These are phyloP conservation scores for Colletotrichum gloeosporioides DNA, from an alignment of 2,329 filamentous ascomycete species.

Conservation along the genomic window DNA sequence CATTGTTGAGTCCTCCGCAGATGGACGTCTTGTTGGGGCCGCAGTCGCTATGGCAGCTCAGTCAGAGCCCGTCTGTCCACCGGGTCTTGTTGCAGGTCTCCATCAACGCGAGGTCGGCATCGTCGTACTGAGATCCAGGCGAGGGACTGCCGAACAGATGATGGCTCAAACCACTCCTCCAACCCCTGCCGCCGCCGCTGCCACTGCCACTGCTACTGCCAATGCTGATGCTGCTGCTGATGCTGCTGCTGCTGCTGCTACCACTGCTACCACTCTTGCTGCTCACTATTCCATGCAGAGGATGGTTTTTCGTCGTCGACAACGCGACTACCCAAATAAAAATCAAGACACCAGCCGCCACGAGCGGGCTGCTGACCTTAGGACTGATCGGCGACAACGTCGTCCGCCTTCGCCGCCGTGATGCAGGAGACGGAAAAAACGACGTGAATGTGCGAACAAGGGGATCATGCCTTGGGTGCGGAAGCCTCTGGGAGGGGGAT, in stretches of 20 bases:
- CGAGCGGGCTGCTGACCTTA: background rate
- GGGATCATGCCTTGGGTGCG: background rate
- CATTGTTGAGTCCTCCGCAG: background rate
- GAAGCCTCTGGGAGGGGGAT: background rate
- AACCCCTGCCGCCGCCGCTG: background rate
- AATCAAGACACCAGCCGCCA: background rate
- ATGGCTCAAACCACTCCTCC: background rate
- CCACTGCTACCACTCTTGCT: background rate
- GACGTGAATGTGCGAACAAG: background rate
- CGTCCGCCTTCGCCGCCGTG: background rate
- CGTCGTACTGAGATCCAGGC: constrained; percentile 24
- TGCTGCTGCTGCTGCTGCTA: background rate
- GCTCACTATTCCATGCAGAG: background rate
- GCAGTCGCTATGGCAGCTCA: background rate
- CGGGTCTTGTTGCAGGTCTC: background rate
- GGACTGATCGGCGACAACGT: background rate
- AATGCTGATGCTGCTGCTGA: background rate
- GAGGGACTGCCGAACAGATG: background rate
- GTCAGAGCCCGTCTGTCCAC: background rate
- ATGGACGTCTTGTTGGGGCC: background rate
- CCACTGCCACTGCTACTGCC: no score
- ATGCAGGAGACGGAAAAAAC: background rate
- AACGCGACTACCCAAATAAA: background rate
- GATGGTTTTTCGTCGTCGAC: background rate
- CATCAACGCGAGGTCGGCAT: background rate